phyloP scores from a whole-genome alignment of 176 grass and related monocot species.

The Hsuehochloa calcarea region DNA sequence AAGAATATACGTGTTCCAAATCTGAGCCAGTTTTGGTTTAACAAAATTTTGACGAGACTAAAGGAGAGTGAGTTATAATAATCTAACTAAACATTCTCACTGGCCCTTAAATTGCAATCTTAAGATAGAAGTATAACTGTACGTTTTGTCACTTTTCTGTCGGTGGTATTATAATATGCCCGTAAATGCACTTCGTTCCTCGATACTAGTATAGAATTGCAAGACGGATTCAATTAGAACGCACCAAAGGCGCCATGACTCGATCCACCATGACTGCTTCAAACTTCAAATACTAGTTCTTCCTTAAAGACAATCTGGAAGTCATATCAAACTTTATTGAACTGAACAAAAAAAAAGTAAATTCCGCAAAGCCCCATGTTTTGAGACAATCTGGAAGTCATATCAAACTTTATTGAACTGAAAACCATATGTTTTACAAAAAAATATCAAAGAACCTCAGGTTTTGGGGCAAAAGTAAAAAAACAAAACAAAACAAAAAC shows the following conservation, averaged over 20 bases:
- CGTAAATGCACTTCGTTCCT: not conserved
- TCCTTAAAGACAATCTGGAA: not conserved
- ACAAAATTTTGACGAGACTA: not conserved
- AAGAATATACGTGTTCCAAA: not conserved
- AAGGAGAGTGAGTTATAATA: not conserved
- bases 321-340: not conserved
- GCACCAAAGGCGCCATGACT: not conserved
- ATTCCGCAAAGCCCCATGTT: too few relatives aligned
- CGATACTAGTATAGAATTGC: not conserved
- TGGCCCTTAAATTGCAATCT: not conserved
- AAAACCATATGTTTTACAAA: too few relatives aligned
- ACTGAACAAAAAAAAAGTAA: not conserved
- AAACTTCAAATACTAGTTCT: not conserved
- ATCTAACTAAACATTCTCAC: not conserved
- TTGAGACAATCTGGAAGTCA: too few relatives aligned
- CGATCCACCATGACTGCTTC: conserved; percentile 8
- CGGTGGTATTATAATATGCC: not conserved
- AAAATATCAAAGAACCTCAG: too few relatives aligned
- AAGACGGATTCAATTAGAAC: not conserved
- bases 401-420: too few relatives aligned
- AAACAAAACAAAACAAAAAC: too few relatives aligned
- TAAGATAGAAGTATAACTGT: not conserved
- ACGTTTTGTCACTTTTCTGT: not conserved
- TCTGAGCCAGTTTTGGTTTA: not conserved
- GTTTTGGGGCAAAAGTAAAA: too few relatives aligned